Percentiles rank a stretch among this genome's conserved stretches.
Evolutionary conservation across 2,329 filamentous ascomycete species (phyloP).

Genomic region (Aureobasidium namibiae): DNA sequence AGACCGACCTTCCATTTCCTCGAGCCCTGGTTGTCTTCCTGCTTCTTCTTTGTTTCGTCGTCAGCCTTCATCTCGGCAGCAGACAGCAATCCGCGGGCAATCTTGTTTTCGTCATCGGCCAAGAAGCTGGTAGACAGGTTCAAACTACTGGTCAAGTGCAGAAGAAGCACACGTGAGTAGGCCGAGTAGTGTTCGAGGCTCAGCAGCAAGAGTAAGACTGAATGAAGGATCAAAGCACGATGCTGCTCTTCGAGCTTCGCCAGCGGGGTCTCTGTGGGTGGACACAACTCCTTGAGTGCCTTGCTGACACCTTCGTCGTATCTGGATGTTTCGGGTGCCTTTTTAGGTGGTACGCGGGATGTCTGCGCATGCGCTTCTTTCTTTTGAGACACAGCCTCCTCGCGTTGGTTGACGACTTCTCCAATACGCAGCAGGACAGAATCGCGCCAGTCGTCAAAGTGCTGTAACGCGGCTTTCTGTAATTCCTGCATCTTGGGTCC

Average conservation of each 20-base stretch:
- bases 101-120: constrained; percentile 48
- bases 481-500: constrained; percentile 51
- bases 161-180: constrained; percentile 28
- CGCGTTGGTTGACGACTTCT: constrained; percentile 48
- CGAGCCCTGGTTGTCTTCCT: constrained; percentile 58
- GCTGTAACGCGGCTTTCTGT: constrained; percentile 59
- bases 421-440: constrained; percentile 61
- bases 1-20: constrained; percentile 76
- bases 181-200: constrained; percentile 32
- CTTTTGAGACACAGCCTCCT: constrained; percentile 26
- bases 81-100: constrained; percentile 66
- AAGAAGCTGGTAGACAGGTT: constrained; percentile 25
- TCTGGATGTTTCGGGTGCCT: constrained; percentile 14
- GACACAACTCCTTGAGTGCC: constrained; percentile 25
- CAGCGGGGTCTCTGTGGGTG: constrained; percentile 31
- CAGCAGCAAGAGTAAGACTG: constrained; percentile 29
- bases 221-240: constrained; percentile 29
- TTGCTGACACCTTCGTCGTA: constrained; percentile 24
- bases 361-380: constrained; percentile 30
- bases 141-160: constrained; percentile 27
- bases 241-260: constrained; percentile 27
- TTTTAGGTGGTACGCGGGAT: constrained; percentile 23
- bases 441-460: constrained; percentile 75
- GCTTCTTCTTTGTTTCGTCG: constrained; percentile 64
- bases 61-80: constrained; percentile 74